Evolutionary conservation across 2,329 filamentous ascomycete species (phyloP).

Genomic region (Neopestalotiopsis sp.): DNA sequence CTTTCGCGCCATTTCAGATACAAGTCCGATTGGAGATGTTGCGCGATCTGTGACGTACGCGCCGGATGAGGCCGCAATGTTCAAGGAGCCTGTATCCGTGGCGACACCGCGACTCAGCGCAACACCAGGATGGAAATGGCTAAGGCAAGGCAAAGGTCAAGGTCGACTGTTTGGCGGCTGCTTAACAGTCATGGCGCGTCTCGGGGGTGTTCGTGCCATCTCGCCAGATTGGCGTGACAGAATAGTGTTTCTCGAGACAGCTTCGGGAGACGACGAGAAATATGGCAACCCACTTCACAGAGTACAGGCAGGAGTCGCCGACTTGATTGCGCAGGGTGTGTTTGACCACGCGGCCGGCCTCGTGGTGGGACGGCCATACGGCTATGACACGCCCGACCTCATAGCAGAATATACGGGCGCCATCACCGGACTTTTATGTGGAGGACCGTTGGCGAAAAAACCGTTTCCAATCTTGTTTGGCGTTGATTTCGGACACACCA

Average conservation of each 20-base stretch:
- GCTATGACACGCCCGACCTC: constrained; percentile 40
- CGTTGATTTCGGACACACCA: constrained; percentile 49
- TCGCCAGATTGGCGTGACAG: constrained; percentile 42
- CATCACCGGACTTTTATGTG: constrained; percentile 40
- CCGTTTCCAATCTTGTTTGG: constrained; percentile 46
- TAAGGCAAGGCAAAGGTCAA: constrained; percentile 39
- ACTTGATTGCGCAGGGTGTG: constrained; percentile 46
- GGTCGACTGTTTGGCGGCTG: constrained; percentile 52
- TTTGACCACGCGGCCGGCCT: constrained; percentile 46
- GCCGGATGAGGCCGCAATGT: constrained; percentile 29
- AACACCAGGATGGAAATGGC: constrained; percentile 41
- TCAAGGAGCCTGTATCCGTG: constrained; percentile 27
- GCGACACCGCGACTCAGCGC: constrained; percentile 34
- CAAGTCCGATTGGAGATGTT: constrained; percentile 35
- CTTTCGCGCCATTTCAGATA: constrained; percentile 34
- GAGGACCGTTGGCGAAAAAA: constrained; percentile 34
- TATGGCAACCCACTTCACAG: constrained; percentile 32
- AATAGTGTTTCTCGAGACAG: constrained; percentile 48
- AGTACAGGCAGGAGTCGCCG: constrained; percentile 41
- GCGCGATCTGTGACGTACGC: constrained; percentile 37
- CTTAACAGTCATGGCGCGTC: constrained; percentile 43
- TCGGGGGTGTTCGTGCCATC: constrained; percentile 39
- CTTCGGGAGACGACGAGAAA: constrained; percentile 34
- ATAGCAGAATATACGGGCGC: constrained; percentile 34
- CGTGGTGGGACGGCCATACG: constrained; percentile 46